Conservation (phyloP, 1,284 basidiomycete species). For the Austroboletus niveus region DNA sequence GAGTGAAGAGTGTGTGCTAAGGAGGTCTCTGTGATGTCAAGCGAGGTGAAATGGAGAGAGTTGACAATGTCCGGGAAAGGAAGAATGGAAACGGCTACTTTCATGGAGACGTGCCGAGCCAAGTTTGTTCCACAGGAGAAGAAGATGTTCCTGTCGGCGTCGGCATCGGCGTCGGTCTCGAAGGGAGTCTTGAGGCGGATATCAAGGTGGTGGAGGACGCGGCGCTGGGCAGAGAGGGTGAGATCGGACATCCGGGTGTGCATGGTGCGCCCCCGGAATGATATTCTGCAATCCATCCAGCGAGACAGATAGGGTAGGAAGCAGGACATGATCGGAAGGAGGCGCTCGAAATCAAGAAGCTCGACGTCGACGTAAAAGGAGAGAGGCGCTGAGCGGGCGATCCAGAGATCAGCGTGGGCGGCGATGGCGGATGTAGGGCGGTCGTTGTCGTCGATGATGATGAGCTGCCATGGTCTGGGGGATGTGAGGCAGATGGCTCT, state of each 20-base stretch:
- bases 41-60: constrained; percentile 52
- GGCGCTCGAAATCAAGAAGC: constrained; percentile 46
- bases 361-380: constrained; percentile 54
- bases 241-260: constrained; percentile 22
- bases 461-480: constrained; percentile 58
- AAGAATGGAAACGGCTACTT: constrained; percentile 43
- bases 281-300: constrained; percentile 51
- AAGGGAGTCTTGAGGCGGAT: constrained; percentile 27
- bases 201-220: constrained; percentile 30
- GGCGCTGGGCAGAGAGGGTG: constrained; percentile 13
- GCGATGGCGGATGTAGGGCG: constrained; percentile 39
- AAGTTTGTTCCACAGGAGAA: constrained; percentile 29
- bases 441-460: constrained; percentile 45
- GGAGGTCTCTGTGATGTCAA: constrained; percentile 53
- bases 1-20: constrained; percentile 28
- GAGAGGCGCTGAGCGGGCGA: constrained; percentile 48
- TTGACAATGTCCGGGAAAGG: constrained; percentile 43
- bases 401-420: constrained; percentile 52
- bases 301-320: constrained; percentile 51
- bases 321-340: constrained; percentile 62
- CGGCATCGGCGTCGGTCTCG: constrained; percentile 17
- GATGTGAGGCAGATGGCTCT: constrained; percentile 46
- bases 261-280: constrained; percentile 20
- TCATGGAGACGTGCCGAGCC: constrained; percentile 40
- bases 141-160: constrained; percentile 33